Evolutionary conservation across 2,329 filamentous ascomycete species (phyloP), one percentile per base, ranked within the genome.

Genomic region (Xylariaceae sp.): DNA sequence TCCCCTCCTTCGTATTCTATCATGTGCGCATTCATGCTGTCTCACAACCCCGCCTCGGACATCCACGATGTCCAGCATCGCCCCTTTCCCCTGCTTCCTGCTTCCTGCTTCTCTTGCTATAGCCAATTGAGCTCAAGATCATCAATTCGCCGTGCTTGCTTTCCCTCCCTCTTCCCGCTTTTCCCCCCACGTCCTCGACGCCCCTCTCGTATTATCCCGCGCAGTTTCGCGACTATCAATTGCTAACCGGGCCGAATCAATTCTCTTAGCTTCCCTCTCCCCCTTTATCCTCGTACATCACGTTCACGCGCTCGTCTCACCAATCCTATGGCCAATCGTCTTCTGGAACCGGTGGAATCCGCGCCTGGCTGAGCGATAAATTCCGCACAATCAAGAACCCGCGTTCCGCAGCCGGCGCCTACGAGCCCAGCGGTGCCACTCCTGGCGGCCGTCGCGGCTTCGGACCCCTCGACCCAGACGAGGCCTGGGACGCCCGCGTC

Each of bases 401-500:
- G 60, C 81, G 85, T 51, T 83, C 81, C 40, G 86, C 87, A 0
- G 76, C 80, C 1, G 88, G 87, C 60, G 85, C 86, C 46, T 91
- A 90, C 74, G 88, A 91, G 73, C 79, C 43, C 40, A 70, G 70
- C 52, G 65, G 19, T 19, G 19, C 19, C 19, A 19, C 65, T 26
- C 60, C 70, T 35, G 73, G 73, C 45, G 73, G 75, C 53, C 76
- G 77, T 52, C 72, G 80, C 51, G 83, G 83, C 27, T 85, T 87
- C 68, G 83, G 85, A 1, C 76, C 84, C 3, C 78, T 90, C 45
- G 89, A 94, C 65, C 88, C 88, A 1, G 89, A 95, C 68, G 88
- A 91, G 66, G 88, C 89, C 1, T 95, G 90, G 90, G 89, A 94
- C 72, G 73, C 88, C 60, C 78, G 88, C 56, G 88, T 95, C 3